Evolutionary conservation across 495 filamentous ascomycete genomes (phyloP).

Genomic region (Beverwykella pulmonaria): DNA sequence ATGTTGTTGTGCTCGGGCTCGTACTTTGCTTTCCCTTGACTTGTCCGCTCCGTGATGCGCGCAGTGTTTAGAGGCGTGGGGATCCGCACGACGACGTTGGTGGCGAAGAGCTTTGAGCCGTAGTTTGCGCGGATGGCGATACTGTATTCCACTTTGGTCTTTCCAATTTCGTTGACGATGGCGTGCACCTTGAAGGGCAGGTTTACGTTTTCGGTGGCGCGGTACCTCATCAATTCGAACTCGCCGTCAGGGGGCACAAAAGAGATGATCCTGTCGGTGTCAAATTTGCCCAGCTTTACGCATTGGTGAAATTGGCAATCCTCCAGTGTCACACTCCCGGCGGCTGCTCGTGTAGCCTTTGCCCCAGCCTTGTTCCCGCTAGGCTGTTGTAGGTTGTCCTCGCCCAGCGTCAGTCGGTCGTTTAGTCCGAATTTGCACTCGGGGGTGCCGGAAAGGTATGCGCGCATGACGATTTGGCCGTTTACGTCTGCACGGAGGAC

Average conservation of each 20-base stretch:
- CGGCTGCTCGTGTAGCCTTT: slow-evolving; percentile 92
- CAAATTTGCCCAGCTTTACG: slow-evolving; percentile 96
- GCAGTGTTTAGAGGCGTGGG: slow-evolving; percentile 97
- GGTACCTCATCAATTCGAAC: slow-evolving; percentile 99
- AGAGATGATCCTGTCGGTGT: slow-evolving; percentile 94
- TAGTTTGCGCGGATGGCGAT: slow-evolving; percentile 98
- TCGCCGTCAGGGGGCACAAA: slow-evolving; percentile 98
- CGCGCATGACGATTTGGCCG: slow-evolving; percentile 98
- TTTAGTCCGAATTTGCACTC: slow-evolving; percentile 99
- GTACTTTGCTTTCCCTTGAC: slow-evolving; percentile 96
- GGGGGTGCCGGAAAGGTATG: slow-evolving; percentile 93
- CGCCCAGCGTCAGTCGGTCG: slow-evolving; percentile 88
- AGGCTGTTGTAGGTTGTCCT: slow-evolving; percentile 66
- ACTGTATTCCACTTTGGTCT: slow-evolving; percentile 97
- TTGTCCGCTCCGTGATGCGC: slow-evolving; percentile 87
- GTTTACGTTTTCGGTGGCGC: slow-evolving; percentile 99
- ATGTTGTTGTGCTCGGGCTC: slow-evolving; percentile 98
- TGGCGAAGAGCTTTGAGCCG: slow-evolving; percentile 92
- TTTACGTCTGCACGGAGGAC: slow-evolving; percentile 96
- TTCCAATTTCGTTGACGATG: slow-evolving; percentile 96
- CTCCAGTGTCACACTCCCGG: slow-evolving; percentile 93
- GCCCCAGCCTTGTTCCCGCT: slow-evolving; percentile 71
- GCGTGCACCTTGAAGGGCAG: slow-evolving; percentile 98
- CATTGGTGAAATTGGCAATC: slow-evolving; percentile 99
- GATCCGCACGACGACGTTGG: slow-evolving; percentile 93